Evolutionary conservation across 2,329 filamentous ascomycete genomes (phyloP), one percentile per base, ranked within the genome.

Genomic region (Fusarium hostae): DNA sequence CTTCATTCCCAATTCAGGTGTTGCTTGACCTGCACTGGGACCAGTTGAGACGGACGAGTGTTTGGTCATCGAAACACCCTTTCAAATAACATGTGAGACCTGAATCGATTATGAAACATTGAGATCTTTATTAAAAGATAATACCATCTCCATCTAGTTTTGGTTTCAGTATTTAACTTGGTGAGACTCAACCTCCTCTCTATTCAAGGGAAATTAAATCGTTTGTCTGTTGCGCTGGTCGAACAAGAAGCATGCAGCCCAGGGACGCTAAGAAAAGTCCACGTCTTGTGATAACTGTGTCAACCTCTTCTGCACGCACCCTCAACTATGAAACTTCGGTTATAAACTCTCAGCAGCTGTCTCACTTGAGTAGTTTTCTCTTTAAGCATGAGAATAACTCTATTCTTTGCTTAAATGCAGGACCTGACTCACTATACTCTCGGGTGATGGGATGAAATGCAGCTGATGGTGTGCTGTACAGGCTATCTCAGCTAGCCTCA

Each of bases 401-500:
- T 63, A 52, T 54, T 35, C 20, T 15, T 20, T 45, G 34, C 45
- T 54, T 35, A n/a, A 32, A 59, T 61, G 35, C 35, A 37, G 55
- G 44, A 6, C 64, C 64, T 67, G 63, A 72, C 43, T 58, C 69
- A 63, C 51, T 34, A 20, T 44, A 16, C 35, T 50, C 47, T n/a
- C 37, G 28, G 44, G 48, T 28, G 30, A 47, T 35, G 40, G 47
- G 48, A 55, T 59, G 63, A 68, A 39, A 52, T 52, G 61, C 57
- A 66, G 60, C 65, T 67, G 43, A 51, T 44, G 66, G 64, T 76
- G 71, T 60, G 68, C 63, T 67, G 66, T 28, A 26, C 50, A 68
- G 67, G 65, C 71, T 68, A 73, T 76, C 40, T 12, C 48, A 59
- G 39, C 69, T 77, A 77, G 74, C 63, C 68, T 59, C 74, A 77